A percentile compares a stretch with the other conserved stretches of the same genome.
Evolutionary conservation across 2,329 filamentous ascomycete genomes (phyloP).

Genomic region (Cordyceps cateniannulata): DNA sequence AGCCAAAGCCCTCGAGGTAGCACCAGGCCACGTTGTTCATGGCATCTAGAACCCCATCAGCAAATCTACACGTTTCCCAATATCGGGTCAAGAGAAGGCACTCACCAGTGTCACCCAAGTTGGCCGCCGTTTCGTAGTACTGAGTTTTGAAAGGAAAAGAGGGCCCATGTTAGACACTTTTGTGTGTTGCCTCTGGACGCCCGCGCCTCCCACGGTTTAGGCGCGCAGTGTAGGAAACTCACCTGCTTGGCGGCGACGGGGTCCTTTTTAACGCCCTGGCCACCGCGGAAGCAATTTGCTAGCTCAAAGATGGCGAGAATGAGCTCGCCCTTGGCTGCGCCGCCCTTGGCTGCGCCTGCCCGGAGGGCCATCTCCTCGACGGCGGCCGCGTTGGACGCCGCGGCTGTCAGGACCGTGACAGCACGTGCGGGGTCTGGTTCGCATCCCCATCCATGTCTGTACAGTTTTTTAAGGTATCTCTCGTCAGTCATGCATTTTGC

Average conservation of each 20-base stretch:
- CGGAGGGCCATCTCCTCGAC: conserved; percentile 80
- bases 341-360: conserved; percentile 87
- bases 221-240: no score
- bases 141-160: no score
- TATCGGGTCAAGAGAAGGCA: conserved; percentile 10
- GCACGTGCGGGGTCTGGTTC: conserved; percentile 63
- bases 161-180: no score
- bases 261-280: conserved; percentile 87
- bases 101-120: conserved; percentile 79
- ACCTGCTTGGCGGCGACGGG: conserved; percentile 73
- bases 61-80: background rate
- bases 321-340: conserved; percentile 90
- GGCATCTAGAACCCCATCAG: conserved; percentile 53
- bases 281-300: conserved; percentile 86
- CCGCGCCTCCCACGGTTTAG: no score
- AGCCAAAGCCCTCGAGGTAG: conserved; percentile 93
- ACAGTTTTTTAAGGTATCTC: conserved; percentile 4
- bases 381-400: conserved; percentile 81
- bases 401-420: conserved; percentile 77
- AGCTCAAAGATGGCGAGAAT: conserved; percentile 95
- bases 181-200: no score
- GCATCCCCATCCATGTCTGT: conserved; percentile 90
- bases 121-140: conserved; percentile 97
- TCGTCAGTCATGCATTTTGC: background rate
- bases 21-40: conserved; percentile 98